A percentile compares a stretch with the other conserved stretches of the same genome.
phyloP scores from a whole-genome alignment of 331 rosid genomes.

The Rhamnella rubrinervis region DNA sequence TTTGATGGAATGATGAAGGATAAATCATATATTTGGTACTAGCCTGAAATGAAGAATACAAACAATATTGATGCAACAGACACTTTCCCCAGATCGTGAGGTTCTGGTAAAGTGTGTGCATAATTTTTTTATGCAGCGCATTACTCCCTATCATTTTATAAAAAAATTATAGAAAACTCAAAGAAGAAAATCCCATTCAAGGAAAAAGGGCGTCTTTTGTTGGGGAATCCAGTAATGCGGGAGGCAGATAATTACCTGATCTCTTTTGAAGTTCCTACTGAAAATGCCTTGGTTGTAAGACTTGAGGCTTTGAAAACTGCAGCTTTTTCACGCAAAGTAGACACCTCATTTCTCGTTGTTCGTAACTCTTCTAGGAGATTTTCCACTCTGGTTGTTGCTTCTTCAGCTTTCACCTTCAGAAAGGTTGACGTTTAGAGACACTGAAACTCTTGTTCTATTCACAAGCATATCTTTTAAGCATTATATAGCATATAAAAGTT shows the following conservation, averaged over 20 bases:
- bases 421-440: conserved; percentile 12
- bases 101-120: background rate
- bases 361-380: conserved; percentile 78
- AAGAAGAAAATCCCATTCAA: background rate
- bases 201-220: background rate
- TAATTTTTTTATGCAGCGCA: no score
- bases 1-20: background rate
- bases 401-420: conserved; percentile 88
- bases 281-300: conserved; percentile 55
- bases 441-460: conserved; percentile 5
- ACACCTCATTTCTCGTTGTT: conserved; percentile 60
- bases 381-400: conserved; percentile 73
- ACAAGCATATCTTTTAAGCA: background rate
- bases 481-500: background rate
- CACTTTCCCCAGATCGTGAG: conserved; percentile 1
- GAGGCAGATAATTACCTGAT: conserved; percentile 52
- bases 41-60: background rate
- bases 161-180: no score
- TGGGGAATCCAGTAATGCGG: background rate
- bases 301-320: conserved; percentile 81
- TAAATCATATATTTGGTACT: background rate
- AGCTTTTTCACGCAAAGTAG: conserved; percentile 67
- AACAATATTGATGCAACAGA: conserved; percentile 19
- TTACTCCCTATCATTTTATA: no score
- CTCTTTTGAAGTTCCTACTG: conserved; percentile 64